Evolutionary conservation across 495 filamentous ascomycete genomes (phyloP).

Genomic region (Cladorrhinum samala): DNA sequence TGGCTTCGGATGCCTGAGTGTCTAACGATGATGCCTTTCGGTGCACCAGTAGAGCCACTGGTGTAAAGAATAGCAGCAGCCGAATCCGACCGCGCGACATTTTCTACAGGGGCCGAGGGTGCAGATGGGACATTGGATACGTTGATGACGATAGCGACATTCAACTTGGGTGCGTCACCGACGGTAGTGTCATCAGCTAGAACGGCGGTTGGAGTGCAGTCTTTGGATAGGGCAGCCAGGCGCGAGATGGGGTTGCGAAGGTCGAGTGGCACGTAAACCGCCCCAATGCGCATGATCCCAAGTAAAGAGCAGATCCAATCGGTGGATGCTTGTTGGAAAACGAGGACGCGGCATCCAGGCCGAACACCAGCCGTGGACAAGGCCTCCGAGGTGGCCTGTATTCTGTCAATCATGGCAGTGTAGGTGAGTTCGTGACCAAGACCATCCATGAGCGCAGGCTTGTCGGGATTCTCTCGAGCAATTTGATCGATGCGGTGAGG

Average conservation of each 20-base stretch:
- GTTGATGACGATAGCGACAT: neutral
- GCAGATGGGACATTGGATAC: conserved; percentile 2
- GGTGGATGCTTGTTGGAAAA: conserved; percentile 29
- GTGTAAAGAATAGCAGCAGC: conserved; percentile 39
- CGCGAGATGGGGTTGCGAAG: conserved; percentile 21
- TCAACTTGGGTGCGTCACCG: conserved; percentile 19
- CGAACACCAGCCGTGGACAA: neutral
- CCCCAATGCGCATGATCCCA: conserved; percentile 45
- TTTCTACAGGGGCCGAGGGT: neutral
- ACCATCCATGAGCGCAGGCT: conserved; percentile 14
- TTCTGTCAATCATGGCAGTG: conserved; percentile 6
- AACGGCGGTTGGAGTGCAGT: conserved; percentile 18
- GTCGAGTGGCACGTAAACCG: conserved; percentile 50
- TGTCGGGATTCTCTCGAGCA: conserved; percentile 2
- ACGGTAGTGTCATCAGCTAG: conserved; percentile 42
- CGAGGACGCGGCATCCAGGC: conserved; percentile 15
- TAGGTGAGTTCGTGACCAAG: conserved; percentile 14
- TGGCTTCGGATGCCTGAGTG: conserved; percentile 20
- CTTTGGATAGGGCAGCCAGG: conserved; percentile 12
- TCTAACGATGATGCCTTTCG: conserved; percentile 40
- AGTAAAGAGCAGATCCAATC: conserved; percentile 49
- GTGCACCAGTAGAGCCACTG: conserved; percentile 42
- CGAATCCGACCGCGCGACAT: conserved; percentile 2
- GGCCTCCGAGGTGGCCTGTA: conserved; percentile 11
- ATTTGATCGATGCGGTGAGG: conserved; percentile 24